phyloP scores from a whole-genome alignment of 129 eudicot species.

The Artemisia annua region DNA sequence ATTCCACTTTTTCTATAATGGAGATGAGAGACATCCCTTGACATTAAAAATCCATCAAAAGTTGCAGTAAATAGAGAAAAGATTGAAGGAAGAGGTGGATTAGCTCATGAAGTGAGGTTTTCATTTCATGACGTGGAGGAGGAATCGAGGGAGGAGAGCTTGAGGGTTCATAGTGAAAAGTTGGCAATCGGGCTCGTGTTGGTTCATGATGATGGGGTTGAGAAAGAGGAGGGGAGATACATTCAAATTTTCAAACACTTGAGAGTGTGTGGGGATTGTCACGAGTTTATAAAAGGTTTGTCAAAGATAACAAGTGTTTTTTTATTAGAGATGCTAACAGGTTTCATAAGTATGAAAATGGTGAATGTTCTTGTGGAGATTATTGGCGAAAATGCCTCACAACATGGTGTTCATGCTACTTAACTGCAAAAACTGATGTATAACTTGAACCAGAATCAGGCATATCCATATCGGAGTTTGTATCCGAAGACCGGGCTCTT shows the following conservation, averaged over 20 bases:
- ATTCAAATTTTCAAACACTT: conserved; percentile 58
- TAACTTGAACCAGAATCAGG: neutral
- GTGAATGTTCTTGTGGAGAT: conserved; percentile 69
- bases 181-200: conserved; percentile 69
- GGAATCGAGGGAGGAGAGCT: conserved; percentile 65
- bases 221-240: conserved; percentile 38
- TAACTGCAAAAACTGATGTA: too few species aligned
- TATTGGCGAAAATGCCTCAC: conserved; percentile 43
- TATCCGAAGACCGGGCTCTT: neutral
- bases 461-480: conserved; percentile 1
- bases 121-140: conserved; percentile 71
- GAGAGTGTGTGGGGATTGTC: conserved; percentile 79
- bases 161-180: conserved; percentile 74
- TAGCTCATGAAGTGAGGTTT: conserved; percentile 56
- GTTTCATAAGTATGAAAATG: conserved; percentile 72
- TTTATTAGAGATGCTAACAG: conserved; percentile 73
- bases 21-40: conserved; percentile 66
- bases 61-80: conserved; percentile 51
- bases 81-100: conserved; percentile 62
- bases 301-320: conserved; percentile 60
- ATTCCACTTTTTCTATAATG: conserved; percentile 62
- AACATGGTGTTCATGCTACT: too few species aligned
- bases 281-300: conserved; percentile 69
- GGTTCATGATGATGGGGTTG: conserved; percentile 43
- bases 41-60: conserved; percentile 46